Base-by-base conservation (phyloP, 2,329 filamentous ascomycete genomes). In the Byssothecium circinans region DNA sequence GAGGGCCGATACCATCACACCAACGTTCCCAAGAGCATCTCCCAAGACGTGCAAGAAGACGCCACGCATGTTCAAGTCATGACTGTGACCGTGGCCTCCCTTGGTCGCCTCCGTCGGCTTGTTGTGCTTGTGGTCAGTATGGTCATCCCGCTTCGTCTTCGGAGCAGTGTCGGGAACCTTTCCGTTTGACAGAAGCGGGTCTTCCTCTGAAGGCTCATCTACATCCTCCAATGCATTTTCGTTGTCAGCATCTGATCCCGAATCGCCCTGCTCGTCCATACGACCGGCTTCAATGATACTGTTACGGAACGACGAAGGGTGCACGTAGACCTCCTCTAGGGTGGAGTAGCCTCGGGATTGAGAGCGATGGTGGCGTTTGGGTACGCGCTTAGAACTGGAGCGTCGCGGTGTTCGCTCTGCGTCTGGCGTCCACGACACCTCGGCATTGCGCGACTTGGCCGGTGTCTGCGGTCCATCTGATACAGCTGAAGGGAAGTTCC, bases 51-150 rank as follows among this genome's bases (percentile, higher is more conserved):
- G 83, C 1, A 86, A 74, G 72, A 86, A 86, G 50, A 86, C 82
- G 50, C 83, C 83, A n/a, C 81, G 80, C 92, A 99, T 97, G 71
- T 96, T 96, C 78, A 99, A 87, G 65, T 99, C 91, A 35, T 52
- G 50, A 49, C 78, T 86, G 68, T 95, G 90, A 23, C 87, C 83
- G 58, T 87, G 83, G 22, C 85, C 81, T 11, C 58, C 57, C 50
- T 83, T 80, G 17, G 77, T 75, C 50, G 75, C 71, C n/a, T 86
- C 80, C 61, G 83, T 84, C 1, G 89, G 87, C 58, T 91, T 82
- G 48, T 80, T 86, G 70, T 97, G 94, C 64, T 91, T 89, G 72
- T 96, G 92, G 43, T 81, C 78, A 34, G 80, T 76, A 69, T 95
- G 89, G 41, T 46, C 54, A 34, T 69, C 59, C 32, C 57, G 56